Percentiles rank a stretch among this genome's conserved stretches.
Evolutionary conservation across 306 rosid species (phyloP).

Genomic region (Lathyrus tuberosus): DNA sequence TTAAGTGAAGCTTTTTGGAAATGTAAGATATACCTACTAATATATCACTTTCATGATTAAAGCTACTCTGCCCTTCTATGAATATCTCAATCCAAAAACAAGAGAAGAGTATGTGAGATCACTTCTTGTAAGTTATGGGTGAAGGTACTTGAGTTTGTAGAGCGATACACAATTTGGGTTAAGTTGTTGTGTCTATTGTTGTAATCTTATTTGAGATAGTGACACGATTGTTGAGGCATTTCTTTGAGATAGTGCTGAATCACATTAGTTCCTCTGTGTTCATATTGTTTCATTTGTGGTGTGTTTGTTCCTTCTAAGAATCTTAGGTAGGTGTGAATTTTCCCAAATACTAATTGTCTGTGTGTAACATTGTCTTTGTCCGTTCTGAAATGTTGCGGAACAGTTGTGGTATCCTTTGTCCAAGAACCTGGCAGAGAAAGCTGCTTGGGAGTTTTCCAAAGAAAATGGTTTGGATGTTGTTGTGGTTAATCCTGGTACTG

Average conservation of each 20-base stretch:
- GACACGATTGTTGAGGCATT: background rate
- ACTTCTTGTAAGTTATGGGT: background rate
- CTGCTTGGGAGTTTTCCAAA: slow-evolving; percentile 82
- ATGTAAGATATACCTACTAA: background rate
- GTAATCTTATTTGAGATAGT: background rate
- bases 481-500: slow-evolving; percentile 91
- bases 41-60: background rate
- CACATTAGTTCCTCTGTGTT: background rate
- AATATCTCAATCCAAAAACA: background rate
- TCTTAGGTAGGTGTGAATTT: background rate
- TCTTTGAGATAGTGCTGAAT: background rate
- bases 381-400: slow-evolving; percentile 20
- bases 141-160: background rate
- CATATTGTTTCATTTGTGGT: background rate
- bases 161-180: background rate
- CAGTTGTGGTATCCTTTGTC: slow-evolving; percentile 93
- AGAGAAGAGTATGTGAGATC: background rate
- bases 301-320: background rate
- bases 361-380: slow-evolving; percentile 25
- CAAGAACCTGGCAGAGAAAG: slow-evolving; percentile 86
- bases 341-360: background rate
- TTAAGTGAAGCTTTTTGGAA: background rate
- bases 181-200: background rate
- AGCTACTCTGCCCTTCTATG: background rate
- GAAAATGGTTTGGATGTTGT: slow-evolving; percentile 87